phyloP scores from a whole-genome alignment of 1,139 yeast species.

The Trichomonascaceae sp. region DNA sequence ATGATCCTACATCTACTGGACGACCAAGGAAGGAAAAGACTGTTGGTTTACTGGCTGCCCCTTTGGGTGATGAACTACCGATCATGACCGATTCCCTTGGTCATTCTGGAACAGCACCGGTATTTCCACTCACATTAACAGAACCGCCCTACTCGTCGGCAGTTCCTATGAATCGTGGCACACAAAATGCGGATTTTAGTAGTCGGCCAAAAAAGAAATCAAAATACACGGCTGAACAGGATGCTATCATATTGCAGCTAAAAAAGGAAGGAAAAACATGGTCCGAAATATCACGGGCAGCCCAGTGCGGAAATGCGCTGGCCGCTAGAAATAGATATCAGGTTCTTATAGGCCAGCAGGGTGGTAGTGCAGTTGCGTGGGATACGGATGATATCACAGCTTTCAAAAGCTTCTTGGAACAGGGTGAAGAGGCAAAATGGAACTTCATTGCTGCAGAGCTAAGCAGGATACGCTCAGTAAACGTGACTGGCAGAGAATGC shows the following conservation, averaged over 20 bases:
- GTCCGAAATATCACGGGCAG: slow-evolving; percentile 67
- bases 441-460: slow-evolving; percentile 55
- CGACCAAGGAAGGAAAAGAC: neutral
- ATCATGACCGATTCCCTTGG: neutral
- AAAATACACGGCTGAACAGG: slow-evolving; percentile 65
- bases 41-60: slow-evolving; percentile 2
- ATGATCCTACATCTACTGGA: slow-evolving; percentile 9
- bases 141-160: slow-evolving; percentile 33
- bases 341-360: slow-evolving; percentile 78
- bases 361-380: slow-evolving; percentile 67
- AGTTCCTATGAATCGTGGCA: slow-evolving; percentile 32
- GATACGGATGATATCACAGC: slow-evolving; percentile 50
- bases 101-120: slow-evolving; percentile 11
- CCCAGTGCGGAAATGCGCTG: slow-evolving; percentile 60
- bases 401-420: slow-evolving; percentile 51
- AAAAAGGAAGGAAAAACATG: slow-evolving; percentile 62
- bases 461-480: slow-evolving; percentile 52
- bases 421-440: slow-evolving; percentile 71
- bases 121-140: slow-evolving; percentile 26
- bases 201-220: slow-evolving; percentile 56
- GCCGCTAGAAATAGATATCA: slow-evolving; percentile 78
- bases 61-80: slow-evolving; percentile 3
- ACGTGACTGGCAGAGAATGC: slow-evolving; percentile 49
- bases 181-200: slow-evolving; percentile 35
- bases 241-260: slow-evolving; percentile 53